These are phyloP conservation scores for Pseudodiploospora longispora DNA, from an alignment of 2,329 filamentous ascomycete genomes.

Conservation along the genomic window DNA sequence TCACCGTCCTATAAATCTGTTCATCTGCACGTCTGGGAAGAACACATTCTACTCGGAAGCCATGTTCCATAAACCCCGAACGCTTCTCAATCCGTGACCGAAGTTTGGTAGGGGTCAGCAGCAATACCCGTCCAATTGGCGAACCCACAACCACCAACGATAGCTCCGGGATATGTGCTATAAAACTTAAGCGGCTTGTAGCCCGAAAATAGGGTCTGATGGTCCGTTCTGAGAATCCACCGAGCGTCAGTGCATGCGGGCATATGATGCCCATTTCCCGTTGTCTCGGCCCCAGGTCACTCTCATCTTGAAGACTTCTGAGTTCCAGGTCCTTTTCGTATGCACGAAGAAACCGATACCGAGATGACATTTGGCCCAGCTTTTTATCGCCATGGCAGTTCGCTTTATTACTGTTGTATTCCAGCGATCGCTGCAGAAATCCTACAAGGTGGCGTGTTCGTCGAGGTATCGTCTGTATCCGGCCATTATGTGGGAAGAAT, in stretches of 20 bases:
- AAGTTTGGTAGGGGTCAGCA: slow-evolving; percentile 48
- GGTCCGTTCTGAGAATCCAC: slow-evolving; percentile 13
- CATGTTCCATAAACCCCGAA: slow-evolving; percentile 24
- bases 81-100: slow-evolving; percentile 14
- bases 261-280: slow-evolving; percentile 24
- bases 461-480: slow-evolving; percentile 11
- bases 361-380: slow-evolving; percentile 7
- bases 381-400: background rate
- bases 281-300: slow-evolving; percentile 7
- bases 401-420: slow-evolving; percentile 9
- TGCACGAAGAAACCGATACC: slow-evolving; percentile 36
- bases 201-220: slow-evolving; percentile 21
- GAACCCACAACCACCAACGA: slow-evolving; percentile 61
- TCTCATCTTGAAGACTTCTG: slow-evolving; percentile 22
- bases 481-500: slow-evolving; percentile 27
- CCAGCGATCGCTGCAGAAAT: slow-evolving; percentile 14
- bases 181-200: slow-evolving; percentile 46
- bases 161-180: slow-evolving; percentile 58
- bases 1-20: slow-evolving; percentile 30
- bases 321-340: slow-evolving; percentile 43
- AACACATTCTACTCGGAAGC: slow-evolving; percentile 46
- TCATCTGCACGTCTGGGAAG: slow-evolving; percentile 43
- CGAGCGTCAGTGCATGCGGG: slow-evolving; percentile 21
- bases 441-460: slow-evolving; percentile 9
- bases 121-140: slow-evolving; percentile 55